These are phyloP conservation scores for Euphorbia peplus DNA, from an alignment of 345 rosid genomes.

Conservation along the genomic window DNA sequence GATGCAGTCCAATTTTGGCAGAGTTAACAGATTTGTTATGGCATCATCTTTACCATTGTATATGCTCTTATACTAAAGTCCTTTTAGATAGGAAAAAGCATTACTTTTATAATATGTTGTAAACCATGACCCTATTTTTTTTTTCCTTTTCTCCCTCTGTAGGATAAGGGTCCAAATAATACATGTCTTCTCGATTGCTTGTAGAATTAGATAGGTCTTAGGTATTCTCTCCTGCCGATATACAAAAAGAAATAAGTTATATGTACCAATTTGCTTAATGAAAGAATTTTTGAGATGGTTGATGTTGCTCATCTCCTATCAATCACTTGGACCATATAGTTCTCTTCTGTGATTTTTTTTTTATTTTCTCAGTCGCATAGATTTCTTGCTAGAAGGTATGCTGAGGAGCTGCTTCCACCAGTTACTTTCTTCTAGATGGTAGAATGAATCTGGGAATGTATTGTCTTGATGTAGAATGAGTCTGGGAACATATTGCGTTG, in stretches of 20 bases:
- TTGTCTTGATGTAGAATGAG: too few species aligned
- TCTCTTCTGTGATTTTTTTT: neutral
- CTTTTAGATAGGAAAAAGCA: slow-evolving; percentile 10
- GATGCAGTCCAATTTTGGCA: slow-evolving; percentile 40
- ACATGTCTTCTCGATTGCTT: neutral
- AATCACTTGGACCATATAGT: too few species aligned
- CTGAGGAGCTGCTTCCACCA: neutral
- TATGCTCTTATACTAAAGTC: slow-evolving; percentile 21
- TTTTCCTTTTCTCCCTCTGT: neutral
- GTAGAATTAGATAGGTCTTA: slow-evolving; percentile 9
- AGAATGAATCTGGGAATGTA: too few species aligned
- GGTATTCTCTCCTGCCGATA: neutral
- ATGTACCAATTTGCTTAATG: neutral
- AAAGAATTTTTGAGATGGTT: neutral
- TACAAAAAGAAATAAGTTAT: neutral
- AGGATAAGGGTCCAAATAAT: slow-evolving; percentile 10
- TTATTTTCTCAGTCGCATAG: too few species aligned
- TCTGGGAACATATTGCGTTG: too few species aligned
- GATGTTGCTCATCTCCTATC: too few species aligned
- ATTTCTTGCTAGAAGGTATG: neutral
- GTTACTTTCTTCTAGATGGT: neutral
- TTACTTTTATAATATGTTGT: neutral
- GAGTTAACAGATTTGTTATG: slow-evolving; percentile 21
- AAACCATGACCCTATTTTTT: neutral
- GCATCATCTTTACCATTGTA: slow-evolving; percentile 8